Evolutionary conservation across 345 rosid species (phyloP).

Genomic region (Acer yangbiense): DNA sequence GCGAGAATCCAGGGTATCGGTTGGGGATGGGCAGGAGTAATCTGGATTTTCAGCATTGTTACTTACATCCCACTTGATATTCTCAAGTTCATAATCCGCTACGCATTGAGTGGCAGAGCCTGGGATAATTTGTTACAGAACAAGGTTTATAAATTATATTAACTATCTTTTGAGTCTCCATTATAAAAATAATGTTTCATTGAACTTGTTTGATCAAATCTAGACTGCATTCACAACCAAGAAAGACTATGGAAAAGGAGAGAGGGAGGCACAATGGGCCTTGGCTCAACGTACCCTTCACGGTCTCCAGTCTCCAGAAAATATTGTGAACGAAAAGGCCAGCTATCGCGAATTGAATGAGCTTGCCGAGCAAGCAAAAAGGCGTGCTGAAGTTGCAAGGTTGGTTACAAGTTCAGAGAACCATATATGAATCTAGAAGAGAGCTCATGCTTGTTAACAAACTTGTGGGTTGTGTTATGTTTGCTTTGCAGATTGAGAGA

Average conservation of each 20-base stretch:
- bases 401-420: constrained; percentile 11
- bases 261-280: constrained; percentile 82
- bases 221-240: constrained; percentile 77
- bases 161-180: not conserved
- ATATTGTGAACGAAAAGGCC: constrained; percentile 40
- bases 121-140: constrained; percentile 58
- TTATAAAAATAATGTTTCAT: too few relatives aligned
- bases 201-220: not conserved
- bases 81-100: constrained; percentile 74
- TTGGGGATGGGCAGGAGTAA: constrained; percentile 87
- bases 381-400: constrained; percentile 81
- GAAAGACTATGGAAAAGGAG: constrained; percentile 76
- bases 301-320: constrained; percentile 45
- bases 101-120: constrained; percentile 58
- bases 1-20: constrained; percentile 68
- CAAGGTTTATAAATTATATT: constrained; percentile 34
- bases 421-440: not conserved
- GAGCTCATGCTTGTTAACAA: not conserved
- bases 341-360: constrained; percentile 42
- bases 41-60: constrained; percentile 64
- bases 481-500: constrained; percentile 57
- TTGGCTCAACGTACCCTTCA: constrained; percentile 70
- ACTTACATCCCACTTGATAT: constrained; percentile 73
- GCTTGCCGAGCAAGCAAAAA: constrained; percentile 79
- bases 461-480: not conserved